Evolutionary conservation across 148 eudicot species (phyloP).

Genomic region (Mesembryanthemum crystallinum): DNA sequence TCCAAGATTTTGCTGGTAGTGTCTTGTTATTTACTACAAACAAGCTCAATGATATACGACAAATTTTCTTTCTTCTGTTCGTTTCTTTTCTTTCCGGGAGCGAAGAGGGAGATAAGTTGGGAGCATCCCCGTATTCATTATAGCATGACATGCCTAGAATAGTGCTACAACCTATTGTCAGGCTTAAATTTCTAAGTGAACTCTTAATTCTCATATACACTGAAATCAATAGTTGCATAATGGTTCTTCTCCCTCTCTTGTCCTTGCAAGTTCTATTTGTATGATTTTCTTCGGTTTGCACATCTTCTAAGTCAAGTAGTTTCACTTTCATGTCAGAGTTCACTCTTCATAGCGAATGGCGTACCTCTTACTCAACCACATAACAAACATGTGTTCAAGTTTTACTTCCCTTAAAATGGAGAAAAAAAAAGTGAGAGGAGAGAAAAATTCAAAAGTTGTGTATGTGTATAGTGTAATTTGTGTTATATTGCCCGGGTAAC

Average conservation of each 20-base stretch:
- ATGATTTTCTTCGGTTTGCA: background rate
- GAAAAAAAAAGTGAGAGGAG: too few relatives aligned
- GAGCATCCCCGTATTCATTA: background rate
- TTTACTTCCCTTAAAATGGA: too few relatives aligned
- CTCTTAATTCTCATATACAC: constrained; percentile 3
- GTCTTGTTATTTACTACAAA: constrained; percentile 8
- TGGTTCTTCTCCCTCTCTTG: background rate
- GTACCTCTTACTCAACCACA: too few relatives aligned
- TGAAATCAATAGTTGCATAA: background rate
- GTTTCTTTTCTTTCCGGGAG: background rate
- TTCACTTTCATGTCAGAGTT: too few relatives aligned
- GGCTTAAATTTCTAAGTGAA: constrained; percentile 15
- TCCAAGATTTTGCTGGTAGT: constrained; percentile 11
- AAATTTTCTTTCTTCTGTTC: background rate
- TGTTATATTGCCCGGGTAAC: too few relatives aligned
- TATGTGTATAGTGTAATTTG: too few relatives aligned
- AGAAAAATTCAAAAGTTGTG: too few relatives aligned
- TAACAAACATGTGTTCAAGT: too few relatives aligned
- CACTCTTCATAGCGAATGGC: too few relatives aligned
- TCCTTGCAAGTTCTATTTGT: background rate
- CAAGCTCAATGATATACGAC: constrained; percentile 2
- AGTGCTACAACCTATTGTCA: background rate
- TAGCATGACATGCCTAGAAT: constrained; percentile 7
- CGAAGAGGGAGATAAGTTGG: constrained; percentile 2
- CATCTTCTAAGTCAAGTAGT: background rate